Conservation (phyloP, 1,284 basidiomycete genomes). For the Inonotus hispidus region DNA sequence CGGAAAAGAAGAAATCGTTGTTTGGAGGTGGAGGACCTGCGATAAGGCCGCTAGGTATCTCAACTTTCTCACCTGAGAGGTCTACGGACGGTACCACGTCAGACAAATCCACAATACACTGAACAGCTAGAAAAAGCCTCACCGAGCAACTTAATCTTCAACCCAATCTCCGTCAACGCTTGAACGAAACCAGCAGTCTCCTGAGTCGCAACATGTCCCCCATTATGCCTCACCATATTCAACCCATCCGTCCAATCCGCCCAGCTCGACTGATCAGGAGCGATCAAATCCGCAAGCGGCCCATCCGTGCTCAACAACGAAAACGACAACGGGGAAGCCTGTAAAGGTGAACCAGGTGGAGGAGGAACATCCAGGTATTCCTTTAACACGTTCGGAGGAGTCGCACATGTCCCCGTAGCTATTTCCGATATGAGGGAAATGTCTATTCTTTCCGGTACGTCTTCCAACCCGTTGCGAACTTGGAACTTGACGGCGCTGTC, state of each 20-base stretch:
- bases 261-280: conserved; percentile 79
- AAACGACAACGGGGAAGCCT: conserved; percentile 72
- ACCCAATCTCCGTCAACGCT: conserved; percentile 85
- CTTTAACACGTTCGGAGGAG: conserved; percentile 56
- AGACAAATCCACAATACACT: background rate
- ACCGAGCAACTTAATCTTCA: conserved; percentile 91
- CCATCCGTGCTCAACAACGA: conserved; percentile 72
- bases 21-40: conserved; percentile 71
- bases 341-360: conserved; percentile 39
- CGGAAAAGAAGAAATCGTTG: conserved; percentile 86
- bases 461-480: conserved; percentile 77
- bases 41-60: conserved; percentile 74
- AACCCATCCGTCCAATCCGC: conserved; percentile 97
- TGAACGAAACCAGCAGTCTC: conserved; percentile 85
- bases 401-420: conserved; percentile 69
- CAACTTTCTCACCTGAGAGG: conserved; percentile 87
- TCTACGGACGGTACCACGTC: conserved; percentile 41
- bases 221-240: conserved; percentile 78
- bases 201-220: conserved; percentile 75
- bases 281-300: conserved; percentile 82
- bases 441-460: conserved; percentile 83
- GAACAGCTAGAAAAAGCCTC: conserved; percentile 27
- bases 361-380: conserved; percentile 47
- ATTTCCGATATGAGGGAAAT: conserved; percentile 75
- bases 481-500: conserved; percentile 74